These are phyloP conservation scores for Holtermannia corniformis DNA, from an alignment of 768 basidiomycete species.

Conservation along the genomic window DNA sequence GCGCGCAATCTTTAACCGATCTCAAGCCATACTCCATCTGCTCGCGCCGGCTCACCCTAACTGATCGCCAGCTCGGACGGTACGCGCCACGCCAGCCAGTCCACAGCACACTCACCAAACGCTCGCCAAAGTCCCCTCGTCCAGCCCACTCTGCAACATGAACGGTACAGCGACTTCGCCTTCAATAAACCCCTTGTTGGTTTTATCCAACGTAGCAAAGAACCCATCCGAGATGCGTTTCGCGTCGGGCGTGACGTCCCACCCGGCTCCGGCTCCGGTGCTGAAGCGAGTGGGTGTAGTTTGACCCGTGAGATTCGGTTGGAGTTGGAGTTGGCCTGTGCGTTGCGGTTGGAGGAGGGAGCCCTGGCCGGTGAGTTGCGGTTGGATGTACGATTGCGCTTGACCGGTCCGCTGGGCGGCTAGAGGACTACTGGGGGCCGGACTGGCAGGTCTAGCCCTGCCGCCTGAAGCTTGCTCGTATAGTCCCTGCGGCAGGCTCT, in stretches of 20 bases:
- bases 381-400: too few relatives aligned
- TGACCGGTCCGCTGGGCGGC: slow-evolving; percentile 51
- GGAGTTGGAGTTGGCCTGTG: slow-evolving; percentile 48
- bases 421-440: slow-evolving; percentile 39
- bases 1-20: too few relatives aligned
- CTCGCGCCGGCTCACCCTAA: too few relatives aligned
- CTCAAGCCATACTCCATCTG: too few relatives aligned
- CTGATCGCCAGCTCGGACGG: too few relatives aligned
- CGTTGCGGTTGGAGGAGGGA: slow-evolving; percentile 29
- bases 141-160: slow-evolving; percentile 79
- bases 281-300: slow-evolving; percentile 25
- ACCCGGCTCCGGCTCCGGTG: slow-evolving; percentile 40
- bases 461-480: slow-evolving; percentile 64
- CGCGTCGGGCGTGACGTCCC: slow-evolving; percentile 77
- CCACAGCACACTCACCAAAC: slow-evolving; percentile 61
- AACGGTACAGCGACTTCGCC: slow-evolving; percentile 93
- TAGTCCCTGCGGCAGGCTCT: slow-evolving; percentile 65
- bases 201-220: slow-evolving; percentile 72
- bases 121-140: slow-evolving; percentile 72
- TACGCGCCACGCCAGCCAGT: background rate
- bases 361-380: slow-evolving; percentile 23
- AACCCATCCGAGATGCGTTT: slow-evolving; percentile 67
- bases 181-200: slow-evolving; percentile 69
- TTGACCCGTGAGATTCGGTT: slow-evolving; percentile 1
- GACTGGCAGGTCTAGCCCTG: slow-evolving; percentile 22